Evolutionary conservation across 2,329 filamentous ascomycete species (phyloP).

Genomic region (Exophiala sp.): DNA sequence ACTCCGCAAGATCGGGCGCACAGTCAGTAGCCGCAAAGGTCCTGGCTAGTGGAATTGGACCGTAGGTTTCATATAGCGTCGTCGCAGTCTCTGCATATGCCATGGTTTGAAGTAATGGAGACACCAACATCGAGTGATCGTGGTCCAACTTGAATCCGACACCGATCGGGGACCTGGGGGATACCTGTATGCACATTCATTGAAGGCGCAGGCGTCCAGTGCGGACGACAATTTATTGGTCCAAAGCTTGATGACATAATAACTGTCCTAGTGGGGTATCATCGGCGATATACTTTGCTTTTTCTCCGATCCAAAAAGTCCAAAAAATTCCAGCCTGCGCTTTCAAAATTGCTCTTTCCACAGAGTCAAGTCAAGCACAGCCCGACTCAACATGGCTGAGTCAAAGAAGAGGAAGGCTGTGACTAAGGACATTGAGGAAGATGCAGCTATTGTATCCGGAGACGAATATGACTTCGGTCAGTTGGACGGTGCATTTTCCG

Average conservation of each 20-base stretch:
- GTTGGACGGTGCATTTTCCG: constrained; percentile 40
- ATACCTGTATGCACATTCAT: no score
- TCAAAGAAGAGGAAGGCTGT: constrained; percentile 61
- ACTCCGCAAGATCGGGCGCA: constrained; percentile 9
- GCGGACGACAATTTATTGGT: not conserved
- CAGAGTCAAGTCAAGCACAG: not conserved
- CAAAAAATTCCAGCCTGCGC: constrained; percentile 6
- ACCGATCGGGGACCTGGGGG: no score
- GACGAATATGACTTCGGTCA: constrained; percentile 50
- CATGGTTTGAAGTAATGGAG: no score
- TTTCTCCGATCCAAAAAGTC: constrained; percentile 1
- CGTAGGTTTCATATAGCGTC: not conserved
- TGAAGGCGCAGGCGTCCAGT: not conserved
- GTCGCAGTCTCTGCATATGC: not conserved
- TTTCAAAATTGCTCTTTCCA: not conserved
- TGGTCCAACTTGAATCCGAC: no score
- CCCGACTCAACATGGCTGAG: constrained; percentile 16
- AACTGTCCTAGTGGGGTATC: not conserved
- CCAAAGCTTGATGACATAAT: not conserved
- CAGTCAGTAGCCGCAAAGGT: constrained; percentile 21
- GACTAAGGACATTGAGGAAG: constrained; percentile 47
- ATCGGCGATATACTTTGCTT: not conserved
- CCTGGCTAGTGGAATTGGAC: constrained; percentile 13
- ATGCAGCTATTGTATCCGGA: constrained; percentile 51
- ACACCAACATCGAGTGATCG: no score